These are phyloP conservation scores for Torrubiellomyces zombiae DNA, from an alignment of 2,329 filamentous ascomycete species.

Conservation along the genomic window DNA sequence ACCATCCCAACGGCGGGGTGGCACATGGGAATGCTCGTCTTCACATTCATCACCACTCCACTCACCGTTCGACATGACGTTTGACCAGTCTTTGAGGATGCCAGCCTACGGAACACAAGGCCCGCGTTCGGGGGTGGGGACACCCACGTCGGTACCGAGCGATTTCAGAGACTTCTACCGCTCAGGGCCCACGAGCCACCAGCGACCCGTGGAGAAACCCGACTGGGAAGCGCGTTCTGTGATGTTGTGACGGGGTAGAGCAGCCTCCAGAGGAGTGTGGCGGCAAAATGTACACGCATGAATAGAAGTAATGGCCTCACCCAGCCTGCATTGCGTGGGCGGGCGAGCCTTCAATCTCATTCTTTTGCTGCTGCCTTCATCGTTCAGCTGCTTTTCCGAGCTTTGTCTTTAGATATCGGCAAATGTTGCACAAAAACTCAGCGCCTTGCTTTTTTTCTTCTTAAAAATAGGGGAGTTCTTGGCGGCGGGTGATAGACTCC, in stretches of 20 bases:
- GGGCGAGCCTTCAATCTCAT: no score
- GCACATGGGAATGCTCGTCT: constrained; percentile 25
- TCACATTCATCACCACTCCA: constrained; percentile 22
- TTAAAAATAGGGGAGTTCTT: no score
- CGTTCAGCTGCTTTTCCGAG: no score
- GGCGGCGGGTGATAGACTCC: no score
- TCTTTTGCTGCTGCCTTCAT: no score
- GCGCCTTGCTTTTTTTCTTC: no score
- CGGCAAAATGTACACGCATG: no score
- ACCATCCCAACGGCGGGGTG: constrained; percentile 23
- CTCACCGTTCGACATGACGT: constrained; percentile 34
- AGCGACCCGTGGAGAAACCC: constrained; percentile 1
- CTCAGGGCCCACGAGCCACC: not conserved
- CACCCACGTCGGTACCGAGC: constrained; percentile 33
- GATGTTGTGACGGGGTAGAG: not conserved
- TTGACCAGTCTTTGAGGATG: constrained; percentile 8
- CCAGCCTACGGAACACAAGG: constrained; percentile 25
- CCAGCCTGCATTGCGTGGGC: no score
- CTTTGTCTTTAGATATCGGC: no score
- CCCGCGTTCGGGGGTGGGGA: constrained; percentile 36
- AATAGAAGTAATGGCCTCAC: no score
- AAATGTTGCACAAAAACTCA: no score
- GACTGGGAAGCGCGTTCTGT: constrained; percentile 2
- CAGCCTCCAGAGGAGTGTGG: no score
- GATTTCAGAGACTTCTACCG: constrained; percentile 33